phyloP scores from a whole-genome alignment of 2,329 filamentous ascomycete genomes.

The Apiospora phragmitis region DNA sequence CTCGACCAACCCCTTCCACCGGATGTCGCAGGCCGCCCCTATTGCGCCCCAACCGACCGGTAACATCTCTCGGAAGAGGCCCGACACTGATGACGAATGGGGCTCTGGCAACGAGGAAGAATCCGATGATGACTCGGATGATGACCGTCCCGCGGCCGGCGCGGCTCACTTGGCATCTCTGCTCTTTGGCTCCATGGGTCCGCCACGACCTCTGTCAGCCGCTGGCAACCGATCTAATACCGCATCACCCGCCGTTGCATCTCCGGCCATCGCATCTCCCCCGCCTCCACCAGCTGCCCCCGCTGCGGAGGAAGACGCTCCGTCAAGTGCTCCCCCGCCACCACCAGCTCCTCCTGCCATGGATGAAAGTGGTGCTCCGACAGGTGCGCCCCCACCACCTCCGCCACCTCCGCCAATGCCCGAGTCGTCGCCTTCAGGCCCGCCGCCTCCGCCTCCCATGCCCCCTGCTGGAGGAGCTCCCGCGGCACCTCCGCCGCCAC shows the following conservation, averaged over 20 bases:
- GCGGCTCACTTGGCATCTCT: slow-evolving; percentile 93
- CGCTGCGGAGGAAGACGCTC: slow-evolving; percentile 28
- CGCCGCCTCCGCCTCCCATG: slow-evolving; percentile 39
- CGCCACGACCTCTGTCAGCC: slow-evolving; percentile 83
- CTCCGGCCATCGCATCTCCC: slow-evolving; percentile 33
- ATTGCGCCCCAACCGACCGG: slow-evolving; percentile 48
- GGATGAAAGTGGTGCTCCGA: slow-evolving; percentile 33
- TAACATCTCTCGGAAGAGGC: slow-evolving; percentile 54
- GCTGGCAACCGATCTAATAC: slow-evolving; percentile 66
- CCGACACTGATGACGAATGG: slow-evolving; percentile 71
- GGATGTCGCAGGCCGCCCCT: slow-evolving; percentile 62
- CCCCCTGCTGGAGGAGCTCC: slow-evolving; percentile 38
- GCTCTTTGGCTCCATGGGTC: slow-evolving; percentile 95
- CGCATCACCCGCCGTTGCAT: slow-evolving; percentile 40
- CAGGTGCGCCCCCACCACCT: slow-evolving; percentile 31
- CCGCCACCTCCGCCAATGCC: slow-evolving; percentile 39
- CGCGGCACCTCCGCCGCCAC: slow-evolving; percentile 46
- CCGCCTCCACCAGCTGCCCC: slow-evolving; percentile 22
- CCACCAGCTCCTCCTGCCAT: slow-evolving; percentile 30
- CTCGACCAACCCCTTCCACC: slow-evolving; percentile 96
- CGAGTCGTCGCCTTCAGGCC: slow-evolving; percentile 37
- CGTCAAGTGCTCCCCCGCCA: slow-evolving; percentile 30
- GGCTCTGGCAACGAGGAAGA: slow-evolving; percentile 67
- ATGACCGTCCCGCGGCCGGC: slow-evolving; percentile 76
- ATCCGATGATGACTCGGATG: slow-evolving; percentile 71